Base-by-base conservation (phyloP, 1,284 basidiomycete species). In the Thecaphora frezii region DNA sequence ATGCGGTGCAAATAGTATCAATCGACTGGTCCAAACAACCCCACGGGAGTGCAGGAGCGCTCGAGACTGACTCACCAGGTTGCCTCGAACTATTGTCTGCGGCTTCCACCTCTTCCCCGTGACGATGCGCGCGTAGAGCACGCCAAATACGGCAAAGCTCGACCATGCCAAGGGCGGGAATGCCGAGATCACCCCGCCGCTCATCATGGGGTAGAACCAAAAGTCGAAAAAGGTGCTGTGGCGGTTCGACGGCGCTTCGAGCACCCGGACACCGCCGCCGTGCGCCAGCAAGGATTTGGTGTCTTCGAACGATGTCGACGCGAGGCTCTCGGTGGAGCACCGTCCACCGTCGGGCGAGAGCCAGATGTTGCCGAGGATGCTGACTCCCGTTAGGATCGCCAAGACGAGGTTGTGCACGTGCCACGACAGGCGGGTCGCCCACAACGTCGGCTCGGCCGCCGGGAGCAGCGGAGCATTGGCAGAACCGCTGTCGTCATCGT, bases 111-210 rank as follows among this genome's bases (percentile, higher is more conserved):
- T 44, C 5, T 38, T 44, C 51, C 49, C 19, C 25, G 69, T 49
- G 42, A 73, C 54, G 43, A 66, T 30, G 2, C 66, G 58, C 9
- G 63, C 69, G 42, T 71, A 73, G n/a, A 71, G 41, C 21, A 69
- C 41, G 16, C 69, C 71, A 26, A 73, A 54, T 30, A 73, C 33
- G 51, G 57, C 68, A 56, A 73, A 73, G 5, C 55, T 58, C 46
- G 69, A 33, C 71, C 71, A 73, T 16, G 46, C 71, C n/a, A 71
- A 44, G 9, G 69, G 71, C 2, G 71, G 71, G 41, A 73, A 73
- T 16, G 54, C 68, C 3, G 66, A 69, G 44, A 71, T 51, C 47
- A 73, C 54, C 18, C 25, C 25, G 2, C 10, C 5, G 38, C 48
- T 66, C 21, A 55, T 46, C 3, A 62, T 48, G 23, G 55, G 54